Conservation (phyloP, 169 alveolate species). For the Plasmodium gaboni region DNA sequence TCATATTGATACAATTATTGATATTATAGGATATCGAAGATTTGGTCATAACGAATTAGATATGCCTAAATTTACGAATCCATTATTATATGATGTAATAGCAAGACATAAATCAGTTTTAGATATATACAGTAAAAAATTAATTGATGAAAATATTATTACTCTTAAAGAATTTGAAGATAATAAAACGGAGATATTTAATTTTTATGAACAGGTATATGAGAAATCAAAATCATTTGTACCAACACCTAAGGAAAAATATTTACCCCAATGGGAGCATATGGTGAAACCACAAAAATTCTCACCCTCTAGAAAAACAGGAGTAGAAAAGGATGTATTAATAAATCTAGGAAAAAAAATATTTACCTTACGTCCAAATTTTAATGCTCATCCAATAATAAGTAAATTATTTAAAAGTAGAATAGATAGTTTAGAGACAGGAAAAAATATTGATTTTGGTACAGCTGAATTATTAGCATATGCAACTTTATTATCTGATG, state of each 20-base stretch:
- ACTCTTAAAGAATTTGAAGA: conserved; percentile 84
- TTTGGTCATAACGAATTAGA: conserved; percentile 96
- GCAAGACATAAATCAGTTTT: conserved; percentile 88
- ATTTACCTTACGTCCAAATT: conserved; percentile 89
- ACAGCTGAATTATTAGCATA: conserved; percentile 95
- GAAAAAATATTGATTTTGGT: conserved; percentile 91
- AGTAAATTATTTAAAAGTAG: conserved; percentile 91
- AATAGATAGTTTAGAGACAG: conserved; percentile 86
- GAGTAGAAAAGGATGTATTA: conserved; percentile 84
- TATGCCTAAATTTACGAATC: conserved; percentile 96
- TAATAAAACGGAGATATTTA: conserved; percentile 82
- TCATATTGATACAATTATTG: conserved; percentile 92
- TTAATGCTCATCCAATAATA: conserved; percentile 92
- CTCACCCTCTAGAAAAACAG: conserved; percentile 78
- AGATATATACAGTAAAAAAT: conserved; percentile 85
- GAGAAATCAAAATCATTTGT: conserved; percentile 83
- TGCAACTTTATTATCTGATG: conserved; percentile 94
- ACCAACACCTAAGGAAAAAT: conserved; percentile 68
- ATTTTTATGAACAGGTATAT: conserved; percentile 86
- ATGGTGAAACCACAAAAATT: conserved; percentile 70
- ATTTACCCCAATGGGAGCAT: conserved; percentile 83
- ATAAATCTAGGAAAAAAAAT: conserved; percentile 89
- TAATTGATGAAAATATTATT: conserved; percentile 86
- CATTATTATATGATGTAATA: conserved; percentile 92
- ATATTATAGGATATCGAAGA: conserved; percentile 94